Conservation (phyloP, 1,284 basidiomycete species). For the Boletus sp. region DNA sequence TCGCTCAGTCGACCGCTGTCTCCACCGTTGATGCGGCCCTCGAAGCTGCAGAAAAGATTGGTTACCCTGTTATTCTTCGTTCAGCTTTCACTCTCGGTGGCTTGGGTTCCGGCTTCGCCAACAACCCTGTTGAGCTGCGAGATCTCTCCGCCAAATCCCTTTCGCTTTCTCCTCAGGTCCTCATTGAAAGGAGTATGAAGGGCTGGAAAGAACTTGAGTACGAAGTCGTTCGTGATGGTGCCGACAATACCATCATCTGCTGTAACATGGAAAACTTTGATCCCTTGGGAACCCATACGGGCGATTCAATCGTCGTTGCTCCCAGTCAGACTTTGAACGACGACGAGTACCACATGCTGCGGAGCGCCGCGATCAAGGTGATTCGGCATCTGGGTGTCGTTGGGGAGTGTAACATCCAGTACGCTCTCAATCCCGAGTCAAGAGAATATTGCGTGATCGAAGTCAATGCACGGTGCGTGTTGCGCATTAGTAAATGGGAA, state of each 20-base stretch:
- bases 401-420: constrained; percentile 99
- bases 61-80: constrained; percentile 97
- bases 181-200: constrained; percentile 98
- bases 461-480: constrained; percentile 83
- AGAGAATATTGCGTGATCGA: constrained; percentile 98
- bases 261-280: constrained; percentile 99
- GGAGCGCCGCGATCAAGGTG: constrained; percentile 95
- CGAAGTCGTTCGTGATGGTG: constrained; percentile 96
- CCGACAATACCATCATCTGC: constrained; percentile 94
- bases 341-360: constrained; percentile 98
- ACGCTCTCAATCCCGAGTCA: constrained; percentile 91
- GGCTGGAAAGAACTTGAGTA: constrained; percentile 99
- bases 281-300: constrained; percentile 98
- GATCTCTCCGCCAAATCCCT: constrained; percentile 95
- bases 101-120: constrained; percentile 97
- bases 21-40: constrained; percentile 94
- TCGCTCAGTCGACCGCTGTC: constrained; percentile 95
- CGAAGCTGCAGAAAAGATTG: constrained; percentile 85
- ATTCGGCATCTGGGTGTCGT: constrained; percentile 97
- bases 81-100: constrained; percentile 98
- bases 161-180: constrained; percentile 89
- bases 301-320: constrained; percentile 99
- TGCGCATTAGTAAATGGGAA: neutral
- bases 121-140: constrained; percentile 91
- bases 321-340: constrained; percentile 98